Base-by-base conservation (phyloP, 2,329 filamentous ascomycete genomes). In the Trichoderma harzianum region DNA sequence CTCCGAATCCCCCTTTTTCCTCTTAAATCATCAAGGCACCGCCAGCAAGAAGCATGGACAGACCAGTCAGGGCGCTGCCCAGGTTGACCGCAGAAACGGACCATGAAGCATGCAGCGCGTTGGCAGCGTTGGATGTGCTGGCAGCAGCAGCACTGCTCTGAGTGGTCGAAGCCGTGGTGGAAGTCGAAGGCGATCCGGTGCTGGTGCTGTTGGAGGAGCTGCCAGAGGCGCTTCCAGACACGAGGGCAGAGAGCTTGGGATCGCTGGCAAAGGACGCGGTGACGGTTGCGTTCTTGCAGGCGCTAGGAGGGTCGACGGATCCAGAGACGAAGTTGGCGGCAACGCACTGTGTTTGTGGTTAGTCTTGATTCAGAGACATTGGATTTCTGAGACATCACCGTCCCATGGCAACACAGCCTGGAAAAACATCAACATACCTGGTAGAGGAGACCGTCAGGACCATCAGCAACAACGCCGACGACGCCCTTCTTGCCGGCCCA, bases 401-500 rank as follows among this genome's bases (percentile, higher is more conserved):
- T 8, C 36, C 16, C 36, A 18, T 39, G 36, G 36, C 36, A 39
- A 39, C 36, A 39, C 36, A 18, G 5, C 34, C 34, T 18, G 14
- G 6, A 14, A 34, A 14, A 28, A 28, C 7, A 28, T 2, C 6
- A 36, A 75, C 82, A 68, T 78, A 89, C 88, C 82, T 88, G 85
- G 76, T 85, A 90, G 7, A 90, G 79, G 18, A 87, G 73, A 3
- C 89, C 89, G 72, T 91, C 89, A 0, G 84, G 80, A 0, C 85
- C 88, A 24, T 85, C 81, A 26, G 83, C 84, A 0, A 87, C 84
- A 34, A 90, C 79, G 57, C 85, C 80, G 5, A 91, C 76, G 18
- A 90, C 80, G 21, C 88, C 89, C 78, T 86, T 86, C 77, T 86
- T 82, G 47, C 88, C 89, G 3, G 82, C 84, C 76, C 83, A 89